phyloP scores from a whole-genome alignment of 2,329 filamentous ascomycete species.

The Verticillium isaacii region DNA sequence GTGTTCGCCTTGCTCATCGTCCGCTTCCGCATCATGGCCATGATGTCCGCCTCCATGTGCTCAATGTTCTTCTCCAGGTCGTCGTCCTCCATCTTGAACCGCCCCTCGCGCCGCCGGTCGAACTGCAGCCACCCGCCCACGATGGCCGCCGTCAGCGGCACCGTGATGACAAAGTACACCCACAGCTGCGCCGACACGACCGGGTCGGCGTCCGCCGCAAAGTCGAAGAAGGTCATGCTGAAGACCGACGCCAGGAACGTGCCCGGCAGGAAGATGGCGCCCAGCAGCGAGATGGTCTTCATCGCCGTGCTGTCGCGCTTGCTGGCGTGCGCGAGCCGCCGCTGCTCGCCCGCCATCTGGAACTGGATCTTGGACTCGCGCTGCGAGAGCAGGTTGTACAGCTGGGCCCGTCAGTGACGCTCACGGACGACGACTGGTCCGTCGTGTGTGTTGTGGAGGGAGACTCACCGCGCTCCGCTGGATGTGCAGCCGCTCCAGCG shows the following conservation, averaged over 20 bases:
- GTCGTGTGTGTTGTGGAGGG: background rate
- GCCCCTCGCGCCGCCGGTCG: conserved; percentile 43
- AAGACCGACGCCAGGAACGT: conserved; percentile 60
- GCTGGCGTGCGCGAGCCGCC: conserved; percentile 53
- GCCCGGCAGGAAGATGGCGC: conserved; percentile 58
- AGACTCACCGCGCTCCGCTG: conserved; percentile 54
- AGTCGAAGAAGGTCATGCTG: conserved; percentile 64
- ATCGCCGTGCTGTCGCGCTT: conserved; percentile 60
- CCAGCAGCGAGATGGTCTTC: conserved; percentile 61
- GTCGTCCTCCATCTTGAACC: conserved; percentile 42
- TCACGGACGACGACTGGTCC: background rate
- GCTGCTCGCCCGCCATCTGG: conserved; percentile 57
- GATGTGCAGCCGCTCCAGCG: conserved; percentile 55
- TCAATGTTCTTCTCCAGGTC: conserved; percentile 51
- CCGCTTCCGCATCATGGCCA: conserved; percentile 49
- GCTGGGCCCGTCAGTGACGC: conserved; percentile 26
- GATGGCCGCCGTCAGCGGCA: conserved; percentile 52
- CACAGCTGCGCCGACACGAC: conserved; percentile 49
- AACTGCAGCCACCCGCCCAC: conserved; percentile 51
- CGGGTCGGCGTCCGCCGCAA: conserved; percentile 35
- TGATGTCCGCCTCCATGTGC: conserved; percentile 52
- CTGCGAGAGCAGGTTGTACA: conserved; percentile 64
- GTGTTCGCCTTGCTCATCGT: conserved; percentile 53
- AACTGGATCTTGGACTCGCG: conserved; percentile 61
- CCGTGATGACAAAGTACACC: conserved; percentile 59